Percentiles rank a stretch among this genome's conserved stretches.
Conservation (phyloP, 2,329 filamentous ascomycete genomes). For the Claviceps pazoutovae region DNA sequence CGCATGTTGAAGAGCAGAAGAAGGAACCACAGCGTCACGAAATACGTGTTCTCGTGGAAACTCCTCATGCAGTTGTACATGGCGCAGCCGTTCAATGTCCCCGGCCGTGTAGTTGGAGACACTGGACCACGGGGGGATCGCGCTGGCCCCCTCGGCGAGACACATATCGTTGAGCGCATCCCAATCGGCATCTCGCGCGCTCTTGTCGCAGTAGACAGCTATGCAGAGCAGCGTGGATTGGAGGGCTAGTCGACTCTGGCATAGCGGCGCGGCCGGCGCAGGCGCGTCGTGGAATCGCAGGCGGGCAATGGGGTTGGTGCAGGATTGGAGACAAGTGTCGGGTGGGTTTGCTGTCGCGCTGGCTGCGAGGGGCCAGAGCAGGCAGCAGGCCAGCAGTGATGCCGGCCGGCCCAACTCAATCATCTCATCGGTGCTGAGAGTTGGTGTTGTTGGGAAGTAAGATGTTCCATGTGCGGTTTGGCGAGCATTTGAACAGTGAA, state of each 20-base stretch:
- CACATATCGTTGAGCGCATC: conserved; percentile 23
- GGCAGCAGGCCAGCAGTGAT: conserved; percentile 4
- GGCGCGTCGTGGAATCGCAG: conserved; percentile 20
- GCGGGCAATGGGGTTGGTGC: conserved; percentile 14
- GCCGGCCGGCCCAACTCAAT: neutral
- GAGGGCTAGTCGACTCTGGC: conserved; percentile 16
- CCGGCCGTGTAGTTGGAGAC: conserved; percentile 22
- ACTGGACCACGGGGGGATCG: conserved; percentile 22
- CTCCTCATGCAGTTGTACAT: conserved; percentile 16
- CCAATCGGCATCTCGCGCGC: conserved; percentile 13
- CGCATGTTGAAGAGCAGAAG: conserved; percentile 17
- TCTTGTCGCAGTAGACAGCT: conserved; percentile 19
- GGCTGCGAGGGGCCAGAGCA: conserved; percentile 1
- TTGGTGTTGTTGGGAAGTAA: neutral
- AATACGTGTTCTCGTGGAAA: conserved; percentile 6
- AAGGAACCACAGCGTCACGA: conserved; percentile 21
- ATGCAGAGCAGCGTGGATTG: conserved; percentile 25
- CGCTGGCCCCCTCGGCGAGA: conserved; percentile 7
- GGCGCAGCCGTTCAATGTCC: conserved; percentile 17
- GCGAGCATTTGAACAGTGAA: no score
- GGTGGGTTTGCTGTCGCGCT: neutral
- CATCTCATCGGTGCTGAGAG: conserved; percentile 4
- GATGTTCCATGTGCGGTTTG: neutral
- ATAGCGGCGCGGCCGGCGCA: conserved; percentile 10
- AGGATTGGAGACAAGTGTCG: conserved; percentile 19